Conservation (phyloP, 176 grass and related monocot species). For the Areca catechu region DNA sequence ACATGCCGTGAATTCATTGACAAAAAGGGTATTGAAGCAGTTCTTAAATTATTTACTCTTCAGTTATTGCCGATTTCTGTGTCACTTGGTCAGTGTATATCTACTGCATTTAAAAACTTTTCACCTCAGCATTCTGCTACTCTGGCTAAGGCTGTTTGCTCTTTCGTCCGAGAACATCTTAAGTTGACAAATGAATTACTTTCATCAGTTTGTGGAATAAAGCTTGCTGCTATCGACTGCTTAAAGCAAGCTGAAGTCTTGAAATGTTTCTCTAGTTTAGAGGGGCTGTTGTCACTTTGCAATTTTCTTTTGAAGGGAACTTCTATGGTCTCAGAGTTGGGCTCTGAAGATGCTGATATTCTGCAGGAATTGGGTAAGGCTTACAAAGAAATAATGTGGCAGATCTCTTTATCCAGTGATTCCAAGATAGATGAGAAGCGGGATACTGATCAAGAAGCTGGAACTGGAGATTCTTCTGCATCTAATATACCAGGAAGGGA, state of each 20-base stretch:
- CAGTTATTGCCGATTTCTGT: constrained; percentile 37
- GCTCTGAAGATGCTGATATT: constrained; percentile 49
- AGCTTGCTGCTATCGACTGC: constrained; percentile 33
- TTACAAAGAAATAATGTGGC: constrained; percentile 64
- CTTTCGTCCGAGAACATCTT: constrained; percentile 54
- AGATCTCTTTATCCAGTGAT: constrained; percentile 49
- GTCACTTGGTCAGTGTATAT: constrained; percentile 53
- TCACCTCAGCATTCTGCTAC: constrained; percentile 54
- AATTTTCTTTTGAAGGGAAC: constrained; percentile 65
- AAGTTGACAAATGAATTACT: constrained; percentile 42
- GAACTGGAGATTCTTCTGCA: constrained; percentile 33
- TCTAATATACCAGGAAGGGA: constrained; percentile 48
- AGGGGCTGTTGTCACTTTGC: constrained; percentile 50
- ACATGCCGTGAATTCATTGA: constrained; percentile 63
- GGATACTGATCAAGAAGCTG: constrained; percentile 27
- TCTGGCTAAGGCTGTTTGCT: constrained; percentile 43
- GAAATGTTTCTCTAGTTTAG: constrained; percentile 48
- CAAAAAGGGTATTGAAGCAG: constrained; percentile 62
- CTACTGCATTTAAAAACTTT: constrained; percentile 65
- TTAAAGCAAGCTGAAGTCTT: constrained; percentile 40
- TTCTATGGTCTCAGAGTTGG: constrained; percentile 50
- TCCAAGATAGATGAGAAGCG: constrained; percentile 30
- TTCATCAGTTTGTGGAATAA: constrained; percentile 42
- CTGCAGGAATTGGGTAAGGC: constrained; percentile 51
- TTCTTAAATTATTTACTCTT: constrained; percentile 68